phyloP scores from a whole-genome alignment of 2,329 filamentous ascomycete species.

The Aspergillus melleus region DNA sequence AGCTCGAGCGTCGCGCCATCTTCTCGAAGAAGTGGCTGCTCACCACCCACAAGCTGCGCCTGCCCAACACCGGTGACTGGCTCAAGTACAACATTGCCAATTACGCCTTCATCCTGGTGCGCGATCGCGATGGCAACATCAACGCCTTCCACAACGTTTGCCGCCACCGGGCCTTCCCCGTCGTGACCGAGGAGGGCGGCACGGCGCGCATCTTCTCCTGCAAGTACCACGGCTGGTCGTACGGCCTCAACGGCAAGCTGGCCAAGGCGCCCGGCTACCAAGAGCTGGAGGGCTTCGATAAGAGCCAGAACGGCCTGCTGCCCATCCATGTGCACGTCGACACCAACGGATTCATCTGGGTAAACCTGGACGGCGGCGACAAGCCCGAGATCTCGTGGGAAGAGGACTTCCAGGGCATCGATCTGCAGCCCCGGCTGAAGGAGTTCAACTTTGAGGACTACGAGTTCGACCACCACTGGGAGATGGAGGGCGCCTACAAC shows the following conservation, averaged over 20 bases:
- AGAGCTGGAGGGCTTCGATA: conserved; percentile 57
- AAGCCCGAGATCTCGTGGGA: conserved; percentile 53
- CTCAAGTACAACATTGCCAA: conserved; percentile 57
- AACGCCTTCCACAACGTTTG: conserved; percentile 63
- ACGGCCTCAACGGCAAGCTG: conserved; percentile 57
- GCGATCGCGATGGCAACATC: conserved; percentile 53
- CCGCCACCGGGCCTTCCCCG: conserved; percentile 59
- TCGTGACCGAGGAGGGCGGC: conserved; percentile 53
- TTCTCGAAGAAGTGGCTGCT: conserved; percentile 56
- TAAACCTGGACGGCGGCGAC: conserved; percentile 54
- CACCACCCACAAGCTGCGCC: conserved; percentile 44
- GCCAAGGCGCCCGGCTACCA: conserved; percentile 60
- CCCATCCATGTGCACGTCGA: conserved; percentile 57
- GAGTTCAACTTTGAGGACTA: conserved; percentile 56
- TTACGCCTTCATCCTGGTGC: conserved; percentile 56
- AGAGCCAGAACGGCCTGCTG: conserved; percentile 55
- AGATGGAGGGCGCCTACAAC: conserved; percentile 59
- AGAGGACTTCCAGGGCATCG: conserved; percentile 53
- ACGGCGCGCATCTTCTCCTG: conserved; percentile 55
- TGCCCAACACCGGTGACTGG: conserved; percentile 57
- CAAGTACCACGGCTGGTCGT: conserved; percentile 63
- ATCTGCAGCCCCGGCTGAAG: conserved; percentile 48
- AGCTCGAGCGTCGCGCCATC: conserved; percentile 58
- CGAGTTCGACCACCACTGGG: conserved; percentile 58
- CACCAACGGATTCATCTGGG: conserved; percentile 57